Evolutionary conservation across 352 stramenopile genomes (phyloP).

Genomic region (Globisporangium canariense): DNA sequence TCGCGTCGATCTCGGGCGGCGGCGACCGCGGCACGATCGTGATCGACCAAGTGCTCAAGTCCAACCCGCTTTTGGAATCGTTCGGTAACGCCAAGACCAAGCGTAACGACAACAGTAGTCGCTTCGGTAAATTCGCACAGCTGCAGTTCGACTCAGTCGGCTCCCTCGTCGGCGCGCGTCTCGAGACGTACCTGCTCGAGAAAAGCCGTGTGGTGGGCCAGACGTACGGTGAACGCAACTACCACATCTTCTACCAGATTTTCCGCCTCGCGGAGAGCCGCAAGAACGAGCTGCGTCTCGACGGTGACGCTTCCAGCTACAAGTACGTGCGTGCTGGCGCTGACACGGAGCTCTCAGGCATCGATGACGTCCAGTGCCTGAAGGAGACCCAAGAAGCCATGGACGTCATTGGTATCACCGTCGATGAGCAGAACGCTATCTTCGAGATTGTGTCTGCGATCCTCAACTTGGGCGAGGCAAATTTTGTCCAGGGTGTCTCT

Average conservation of each 20-base stretch:
- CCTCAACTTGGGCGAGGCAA: constrained; percentile 95
- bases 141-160: constrained; percentile 67
- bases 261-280: constrained; percentile 49
- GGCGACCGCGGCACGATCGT: constrained; percentile 63
- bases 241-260: constrained; percentile 98
- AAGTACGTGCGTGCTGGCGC: constrained; percentile 74
- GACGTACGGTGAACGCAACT: constrained; percentile 92
- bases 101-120: constrained; percentile 79
- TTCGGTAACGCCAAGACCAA: constrained; percentile 85
- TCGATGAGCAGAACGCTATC: constrained; percentile 89
- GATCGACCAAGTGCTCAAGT: constrained; percentile 78
- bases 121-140: constrained; percentile 82
- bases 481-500: constrained; percentile 72
- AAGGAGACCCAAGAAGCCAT: constrained; percentile 87
- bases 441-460: constrained; percentile 95
- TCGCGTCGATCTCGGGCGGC: constrained; percentile 71
- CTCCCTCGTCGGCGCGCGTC: constrained; percentile 61
- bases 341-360: constrained; percentile 49
- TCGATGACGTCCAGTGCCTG: constrained; percentile 70
- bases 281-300: constrained; percentile 52
- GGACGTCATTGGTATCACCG: constrained; percentile 87
- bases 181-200: constrained; percentile 95
- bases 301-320: constrained; percentile 59
- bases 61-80: constrained; percentile 70
- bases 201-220: constrained; percentile 94